Conservation (phyloP, 768 basidiomycete species). For the Russula sp. region DNA sequence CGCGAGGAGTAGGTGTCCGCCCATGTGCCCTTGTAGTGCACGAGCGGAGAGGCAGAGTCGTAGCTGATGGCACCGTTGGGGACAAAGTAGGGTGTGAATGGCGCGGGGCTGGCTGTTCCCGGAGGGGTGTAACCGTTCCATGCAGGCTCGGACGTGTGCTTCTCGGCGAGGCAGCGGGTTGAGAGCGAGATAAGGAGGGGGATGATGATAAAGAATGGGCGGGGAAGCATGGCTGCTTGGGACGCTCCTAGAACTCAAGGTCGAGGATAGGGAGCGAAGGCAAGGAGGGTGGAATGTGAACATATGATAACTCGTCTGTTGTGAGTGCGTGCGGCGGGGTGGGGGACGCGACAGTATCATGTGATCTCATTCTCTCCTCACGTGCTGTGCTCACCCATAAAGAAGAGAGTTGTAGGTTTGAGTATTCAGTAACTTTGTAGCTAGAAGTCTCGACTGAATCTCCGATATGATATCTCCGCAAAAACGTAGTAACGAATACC, state of each 20-base stretch:
- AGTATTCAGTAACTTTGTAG: too few species aligned
- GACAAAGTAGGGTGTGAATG: slow-evolving; percentile 66
- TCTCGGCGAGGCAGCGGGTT: background rate
- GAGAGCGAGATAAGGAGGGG: background rate
- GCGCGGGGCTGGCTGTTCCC: slow-evolving; percentile 37
- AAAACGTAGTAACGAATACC: too few species aligned
- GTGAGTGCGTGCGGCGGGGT: too few species aligned
- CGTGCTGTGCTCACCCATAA: background rate
- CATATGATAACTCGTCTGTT: background rate
- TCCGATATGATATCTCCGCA: too few species aligned
- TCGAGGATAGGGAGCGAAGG: background rate
- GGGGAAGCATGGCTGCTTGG: background rate
- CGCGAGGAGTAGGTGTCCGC: slow-evolving; percentile 41
- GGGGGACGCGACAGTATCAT: background rate
- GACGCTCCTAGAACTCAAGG: background rate
- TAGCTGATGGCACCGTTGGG: slow-evolving; percentile 65
- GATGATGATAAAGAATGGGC: background rate
- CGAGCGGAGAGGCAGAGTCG: slow-evolving; percentile 59
- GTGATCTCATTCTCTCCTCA: background rate
- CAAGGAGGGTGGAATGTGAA: slow-evolving; percentile 7
- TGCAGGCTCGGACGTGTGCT: slow-evolving; percentile 49
- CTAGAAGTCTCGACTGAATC: too few species aligned
- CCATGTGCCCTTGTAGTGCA: slow-evolving; percentile 60
- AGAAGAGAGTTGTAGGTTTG: too few species aligned
- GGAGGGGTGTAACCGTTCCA: slow-evolving; percentile 63